A percentile compares a stretch with the other conserved stretches of the same genome.
These are phyloP conservation scores for Xylariaceae sp. DNA, from an alignment of 2,329 filamentous ascomycete species.

Conservation along the genomic window DNA sequence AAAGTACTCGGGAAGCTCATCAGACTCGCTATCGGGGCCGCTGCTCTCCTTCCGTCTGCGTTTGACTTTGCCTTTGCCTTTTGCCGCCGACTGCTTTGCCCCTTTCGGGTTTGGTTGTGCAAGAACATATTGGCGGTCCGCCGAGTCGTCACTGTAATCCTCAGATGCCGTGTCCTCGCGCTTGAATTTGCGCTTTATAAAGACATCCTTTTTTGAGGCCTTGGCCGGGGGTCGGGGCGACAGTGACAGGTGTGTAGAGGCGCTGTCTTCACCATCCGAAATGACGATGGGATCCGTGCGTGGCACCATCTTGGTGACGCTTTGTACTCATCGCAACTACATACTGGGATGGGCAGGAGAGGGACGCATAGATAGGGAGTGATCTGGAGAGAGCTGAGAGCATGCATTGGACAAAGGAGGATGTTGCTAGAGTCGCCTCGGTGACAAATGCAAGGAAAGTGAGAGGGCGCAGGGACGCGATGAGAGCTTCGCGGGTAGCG, in stretches of 20 bases:
- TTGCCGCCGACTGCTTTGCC: slow-evolving; percentile 11
- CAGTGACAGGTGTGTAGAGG: slow-evolving; percentile 14
- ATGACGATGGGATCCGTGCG: slow-evolving; percentile 19
- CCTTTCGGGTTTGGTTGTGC: slow-evolving; percentile 23
- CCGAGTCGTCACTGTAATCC: slow-evolving; percentile 28
- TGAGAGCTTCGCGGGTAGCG: no score
- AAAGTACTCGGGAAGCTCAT: slow-evolving; percentile 67
- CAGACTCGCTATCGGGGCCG: slow-evolving; percentile 35
- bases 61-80: slow-evolving; percentile 21
- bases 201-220: slow-evolving; percentile 2
- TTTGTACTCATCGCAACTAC: slow-evolving; percentile 7
- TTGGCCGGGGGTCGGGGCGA: slow-evolving; percentile 4
- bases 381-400: neutral
- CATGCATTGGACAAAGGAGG: no score
- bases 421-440: no score
- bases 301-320: slow-evolving; percentile 16
- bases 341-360: slow-evolving; percentile 9
- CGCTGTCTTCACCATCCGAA: slow-evolving; percentile 26
- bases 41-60: slow-evolving; percentile 28
- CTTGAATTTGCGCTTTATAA: slow-evolving; percentile 24
- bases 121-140: slow-evolving; percentile 14
- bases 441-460: no score
- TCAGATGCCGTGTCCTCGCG: slow-evolving; percentile 8
- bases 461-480: no score
- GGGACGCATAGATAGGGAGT: no score